These are phyloP conservation scores for Nymphaea colorata DNA, from an alignment of 164 flowering plant species.

Conservation along the genomic window DNA sequence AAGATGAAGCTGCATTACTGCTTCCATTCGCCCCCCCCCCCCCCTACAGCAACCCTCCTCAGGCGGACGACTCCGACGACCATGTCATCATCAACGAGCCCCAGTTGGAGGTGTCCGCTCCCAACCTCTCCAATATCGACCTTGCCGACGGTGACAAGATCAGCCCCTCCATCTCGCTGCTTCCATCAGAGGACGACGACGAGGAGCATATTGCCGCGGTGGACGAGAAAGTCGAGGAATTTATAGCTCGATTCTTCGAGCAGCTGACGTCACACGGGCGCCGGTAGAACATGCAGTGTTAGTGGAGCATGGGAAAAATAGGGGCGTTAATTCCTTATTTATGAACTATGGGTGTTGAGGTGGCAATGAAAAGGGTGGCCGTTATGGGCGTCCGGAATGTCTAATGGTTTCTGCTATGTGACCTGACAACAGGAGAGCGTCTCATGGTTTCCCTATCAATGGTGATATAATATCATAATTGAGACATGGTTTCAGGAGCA, in stretches of 20 bases:
- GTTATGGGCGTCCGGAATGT: too few relatives aligned
- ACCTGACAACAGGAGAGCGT: too few relatives aligned
- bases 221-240: conserved; percentile 48
- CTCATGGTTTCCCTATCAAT: too few relatives aligned
- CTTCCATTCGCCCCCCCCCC: conserved; percentile 19
- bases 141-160: conserved; percentile 16
- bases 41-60: conserved; percentile 37
- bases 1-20: conserved; percentile 32
- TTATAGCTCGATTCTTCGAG: conserved; percentile 43
- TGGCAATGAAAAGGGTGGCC: too few relatives aligned
- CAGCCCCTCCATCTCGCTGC: conserved; percentile 27
- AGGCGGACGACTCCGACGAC: conserved; percentile 9
- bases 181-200: conserved; percentile 25
- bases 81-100: conserved; percentile 5
- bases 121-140: conserved; percentile 15
- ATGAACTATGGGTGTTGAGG: too few relatives aligned
- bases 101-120: conserved; percentile 19
- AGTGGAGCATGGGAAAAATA: too few relatives aligned
- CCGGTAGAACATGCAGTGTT: too few relatives aligned
- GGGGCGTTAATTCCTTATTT: too few relatives aligned
- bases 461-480: too few relatives aligned
- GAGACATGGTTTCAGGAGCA: too few relatives aligned
- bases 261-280: conserved; percentile 35
- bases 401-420: too few relatives aligned
- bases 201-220: conserved; percentile 12